Evolutionary conservation across 2,329 filamentous ascomycete species (phyloP), one percentile per base, ranked within the genome.

Genomic region (Claviceps quebecensis): DNA sequence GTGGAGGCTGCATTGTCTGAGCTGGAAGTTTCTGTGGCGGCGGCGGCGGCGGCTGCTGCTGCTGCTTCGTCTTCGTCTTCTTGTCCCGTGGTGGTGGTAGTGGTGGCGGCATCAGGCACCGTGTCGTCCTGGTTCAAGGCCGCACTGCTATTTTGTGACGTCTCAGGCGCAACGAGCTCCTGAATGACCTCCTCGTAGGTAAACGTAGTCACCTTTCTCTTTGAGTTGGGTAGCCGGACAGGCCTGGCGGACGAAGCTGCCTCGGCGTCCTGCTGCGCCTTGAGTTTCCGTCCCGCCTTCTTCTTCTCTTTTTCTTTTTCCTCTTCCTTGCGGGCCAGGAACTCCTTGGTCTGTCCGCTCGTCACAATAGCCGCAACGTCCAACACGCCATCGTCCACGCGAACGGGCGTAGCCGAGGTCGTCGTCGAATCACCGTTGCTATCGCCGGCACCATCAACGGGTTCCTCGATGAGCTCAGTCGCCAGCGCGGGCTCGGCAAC

Each of bases 291-390:
- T 9, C 71, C 74, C 43, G 75, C 74, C 60, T 84, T 85, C 57
- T 76, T 80, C 65, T 80, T 83, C 54, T 85, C 82, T 73, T 87
- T 90, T 61, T 85, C 81, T 72, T 87, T 90, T 61, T 90, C 85
- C 63, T 82, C 85, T 62, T 91, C 86, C 64, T 87, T 88, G 68
- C 87, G 86, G 9, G 86, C 87, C 5, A 93, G 70, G 59, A 89
- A 91, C 60, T 93, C 87, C 58, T 81, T 80, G 58, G 87, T 87
- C 65, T 88, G 86, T 36, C 87, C 87, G 58, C 81, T 85, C 1
- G 85, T 85, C 38, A 93, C 86, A 56, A 93, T 90, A 57, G 78
- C 84, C n/a, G 87, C 87, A 46, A 93, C 86, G 58, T 93, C 86
- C 3, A 93, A 72, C 8, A 90, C 85, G 23, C 87, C 87, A 53